phyloP scores from a whole-genome alignment of 805 yeast species.

The Yarrowia deformans region DNA sequence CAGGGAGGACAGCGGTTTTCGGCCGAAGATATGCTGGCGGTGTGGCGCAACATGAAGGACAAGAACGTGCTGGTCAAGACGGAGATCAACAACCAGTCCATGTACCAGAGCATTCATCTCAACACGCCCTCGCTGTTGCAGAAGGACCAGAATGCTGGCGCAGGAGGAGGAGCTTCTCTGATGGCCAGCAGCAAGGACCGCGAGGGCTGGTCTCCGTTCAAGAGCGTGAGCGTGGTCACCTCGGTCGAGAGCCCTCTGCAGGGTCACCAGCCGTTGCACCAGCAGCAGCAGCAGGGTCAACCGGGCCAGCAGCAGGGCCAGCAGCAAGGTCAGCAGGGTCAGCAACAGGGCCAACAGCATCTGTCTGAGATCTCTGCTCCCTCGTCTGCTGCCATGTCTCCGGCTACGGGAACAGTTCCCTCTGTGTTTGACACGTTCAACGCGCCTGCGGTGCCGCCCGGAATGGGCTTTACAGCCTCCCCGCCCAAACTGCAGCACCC shows the following conservation, averaged over 20 bases:
- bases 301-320: neutral
- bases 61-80: constrained; percentile 46
- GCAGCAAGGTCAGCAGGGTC: neutral
- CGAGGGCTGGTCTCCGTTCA: constrained; percentile 35
- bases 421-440: constrained; percentile 25
- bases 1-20: constrained; percentile 56
- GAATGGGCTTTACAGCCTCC: constrained; percentile 12
- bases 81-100: constrained; percentile 30
- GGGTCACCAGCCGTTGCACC: neutral
- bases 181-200: neutral
- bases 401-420: constrained; percentile 3
- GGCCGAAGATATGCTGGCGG: constrained; percentile 60
- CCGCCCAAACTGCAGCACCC: constrained; percentile 49
- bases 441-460: constrained; percentile 36
- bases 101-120: constrained; percentile 39
- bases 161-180: neutral
- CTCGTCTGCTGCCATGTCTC: neutral
- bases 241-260: constrained; percentile 1
- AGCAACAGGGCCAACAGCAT: neutral
- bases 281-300: no score
- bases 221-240: constrained; percentile 20
- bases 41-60: constrained; percentile 56
- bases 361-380: neutral
- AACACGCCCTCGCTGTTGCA: constrained; percentile 35
- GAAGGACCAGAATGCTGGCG: constrained; percentile 26